Base-by-base conservation (phyloP, 306 rosid species). In the Oemleria cerasiformis region DNA sequence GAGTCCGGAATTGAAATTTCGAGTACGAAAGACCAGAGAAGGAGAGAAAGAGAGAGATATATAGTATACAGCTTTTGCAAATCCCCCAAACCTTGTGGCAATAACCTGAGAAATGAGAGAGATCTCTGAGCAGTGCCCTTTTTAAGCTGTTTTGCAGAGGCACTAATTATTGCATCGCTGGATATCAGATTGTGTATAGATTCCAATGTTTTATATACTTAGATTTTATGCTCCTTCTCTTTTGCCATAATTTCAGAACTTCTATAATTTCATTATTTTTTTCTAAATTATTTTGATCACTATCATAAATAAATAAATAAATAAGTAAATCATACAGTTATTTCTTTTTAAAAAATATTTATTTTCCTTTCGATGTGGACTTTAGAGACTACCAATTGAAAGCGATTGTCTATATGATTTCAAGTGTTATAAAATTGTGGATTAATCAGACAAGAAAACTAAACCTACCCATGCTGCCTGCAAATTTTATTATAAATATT, bases 131-230 rank as follows among this genome's bases (percentile, higher is more conserved):
- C 59, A 68, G 69, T 54, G 61, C 70, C 76, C 84, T 83, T 85
- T 86, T 84, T 80, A 87, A 81, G 87, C 80, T 73, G 77, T 63
- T 79, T 79, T 63, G 73, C 70, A 19, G 21, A 61, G 75, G 76
- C 76, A 74, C 83, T 87, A 85, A 94, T 89, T 80, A 86, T 94
- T 86, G 97, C 96, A 83, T 89, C 88, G 99, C 96, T 95, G 99
- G 96, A 91, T 30, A 30, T 88, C 92, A 82, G 99, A 91, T 91
- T 91, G 90, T 88, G 84, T 84, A 25, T 85, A 82, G 91, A 94
- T 91, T 82, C 89, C 70, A 69, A 82, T 83, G 77, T 78, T 82
- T 77, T 82, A 78, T 86, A 84, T 84, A 83, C 91, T 79, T 94
- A 87, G 96, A 91, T 91, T 89, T 91, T 85, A 78, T 88, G 87